Percentiles rank a stretch among this genome's conserved stretches.
Conservation (phyloP, 164 flowering plant genomes). For the Vitis amurensis region DNA sequence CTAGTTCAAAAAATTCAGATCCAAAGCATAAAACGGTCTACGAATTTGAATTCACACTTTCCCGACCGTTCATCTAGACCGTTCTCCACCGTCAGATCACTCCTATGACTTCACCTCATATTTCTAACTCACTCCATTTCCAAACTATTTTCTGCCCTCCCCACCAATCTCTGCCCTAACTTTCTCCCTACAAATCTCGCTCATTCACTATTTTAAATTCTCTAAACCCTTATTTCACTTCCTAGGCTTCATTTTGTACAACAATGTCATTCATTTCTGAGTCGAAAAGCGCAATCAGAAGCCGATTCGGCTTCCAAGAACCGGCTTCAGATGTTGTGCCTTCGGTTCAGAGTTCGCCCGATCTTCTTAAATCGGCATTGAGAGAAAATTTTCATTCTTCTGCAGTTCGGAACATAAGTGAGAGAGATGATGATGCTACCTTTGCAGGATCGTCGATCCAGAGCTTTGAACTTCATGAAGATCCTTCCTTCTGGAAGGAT, state of each 20-base stretch:
- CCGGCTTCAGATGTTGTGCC: constrained; percentile 20
- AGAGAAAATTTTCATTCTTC: constrained; percentile 27
- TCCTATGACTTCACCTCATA: neutral
- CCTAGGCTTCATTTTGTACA: neutral
- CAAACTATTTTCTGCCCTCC: neutral
- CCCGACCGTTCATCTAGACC: constrained; percentile 24
- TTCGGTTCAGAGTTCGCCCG: constrained; percentile 45
- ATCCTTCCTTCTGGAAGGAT: constrained; percentile 87
- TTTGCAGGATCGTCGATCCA: constrained; percentile 23
- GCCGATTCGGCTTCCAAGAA: constrained; percentile 61
- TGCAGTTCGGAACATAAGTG: constrained; percentile 26
- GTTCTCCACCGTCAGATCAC: constrained; percentile 19
- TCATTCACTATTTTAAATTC: neutral
- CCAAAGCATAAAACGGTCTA: constrained; percentile 30
- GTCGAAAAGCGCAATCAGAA: constrained; percentile 61
- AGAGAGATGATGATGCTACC: constrained; percentile 22
- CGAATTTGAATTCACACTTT: constrained; percentile 24
- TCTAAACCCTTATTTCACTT: neutral
- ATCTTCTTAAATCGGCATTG: constrained; percentile 40
- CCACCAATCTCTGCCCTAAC: neutral
- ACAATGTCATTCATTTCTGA: constrained; percentile 72
- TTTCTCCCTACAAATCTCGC: neutral
- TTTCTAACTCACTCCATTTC: neutral
- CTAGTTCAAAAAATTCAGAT: constrained; percentile 13
- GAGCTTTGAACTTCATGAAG: constrained; percentile 78